These are phyloP conservation scores for Corniculantispora saksenae DNA, from an alignment of 2,329 filamentous ascomycete genomes.

Conservation along the genomic window DNA sequence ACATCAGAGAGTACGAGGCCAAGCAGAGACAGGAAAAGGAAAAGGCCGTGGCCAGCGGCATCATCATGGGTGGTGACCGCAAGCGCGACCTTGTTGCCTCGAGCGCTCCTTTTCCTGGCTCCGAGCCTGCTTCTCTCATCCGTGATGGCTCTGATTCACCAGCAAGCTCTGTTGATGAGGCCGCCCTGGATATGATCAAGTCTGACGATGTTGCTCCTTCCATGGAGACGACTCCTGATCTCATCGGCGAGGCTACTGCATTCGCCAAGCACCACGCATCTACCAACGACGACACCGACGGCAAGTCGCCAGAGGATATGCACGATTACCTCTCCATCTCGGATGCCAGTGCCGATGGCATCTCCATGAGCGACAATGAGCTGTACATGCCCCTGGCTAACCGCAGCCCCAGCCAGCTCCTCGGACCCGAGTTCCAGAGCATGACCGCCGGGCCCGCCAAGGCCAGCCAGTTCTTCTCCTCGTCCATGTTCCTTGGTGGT, in stretches of 20 bases:
- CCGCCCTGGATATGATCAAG: not conserved
- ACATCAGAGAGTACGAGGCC: slow-evolving; percentile 45
- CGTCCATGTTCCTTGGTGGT: slow-evolving; percentile 25
- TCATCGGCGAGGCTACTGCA: slow-evolving; percentile 14
- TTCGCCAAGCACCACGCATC: slow-evolving; percentile 13
- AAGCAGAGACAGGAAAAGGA: slow-evolving; percentile 40
- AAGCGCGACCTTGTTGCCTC: slow-evolving; percentile 42
- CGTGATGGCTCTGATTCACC: slow-evolving; percentile 16
- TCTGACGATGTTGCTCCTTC: slow-evolving; percentile 13
- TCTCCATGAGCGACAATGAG: slow-evolving; percentile 18
- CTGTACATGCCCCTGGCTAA: slow-evolving; percentile 18
- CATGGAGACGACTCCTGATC: slow-evolving; percentile 18
- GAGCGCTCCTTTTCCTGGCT: slow-evolving; percentile 41
- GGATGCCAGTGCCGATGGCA: slow-evolving; percentile 18
- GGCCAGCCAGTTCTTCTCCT: slow-evolving; percentile 35
- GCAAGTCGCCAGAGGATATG: slow-evolving; percentile 20
- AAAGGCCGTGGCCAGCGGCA: slow-evolving; percentile 27
- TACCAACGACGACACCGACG: slow-evolving; percentile 16
- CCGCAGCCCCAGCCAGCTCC: slow-evolving; percentile 19
- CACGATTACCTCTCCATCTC: slow-evolving; percentile 25
- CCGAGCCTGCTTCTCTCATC: slow-evolving; percentile 22
- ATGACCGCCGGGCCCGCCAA: slow-evolving; percentile 19
- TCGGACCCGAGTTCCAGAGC: slow-evolving; percentile 15
- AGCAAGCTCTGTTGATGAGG: slow-evolving; percentile 2
- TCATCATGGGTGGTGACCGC: slow-evolving; percentile 32